Conservation (phyloP, 2,329 filamentous ascomycete genomes). For the Fusarium fujikuroi region DNA sequence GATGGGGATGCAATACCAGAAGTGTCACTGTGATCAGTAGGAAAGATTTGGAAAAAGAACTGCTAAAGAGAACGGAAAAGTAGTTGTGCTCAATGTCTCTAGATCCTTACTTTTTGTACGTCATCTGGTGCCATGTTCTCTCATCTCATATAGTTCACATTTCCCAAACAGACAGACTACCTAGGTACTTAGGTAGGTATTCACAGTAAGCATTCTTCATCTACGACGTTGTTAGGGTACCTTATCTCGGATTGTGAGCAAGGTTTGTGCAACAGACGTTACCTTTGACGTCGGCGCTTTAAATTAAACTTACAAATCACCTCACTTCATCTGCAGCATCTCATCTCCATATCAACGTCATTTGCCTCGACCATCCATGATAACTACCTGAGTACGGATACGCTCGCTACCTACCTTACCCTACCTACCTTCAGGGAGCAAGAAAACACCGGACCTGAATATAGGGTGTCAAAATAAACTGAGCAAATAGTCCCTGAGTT, state of each 20-base stretch:
- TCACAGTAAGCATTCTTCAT: not conserved
- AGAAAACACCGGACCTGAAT: too few relatives aligned
- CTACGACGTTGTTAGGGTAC: not conserved
- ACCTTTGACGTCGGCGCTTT: not conserved
- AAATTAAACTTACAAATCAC: too few relatives aligned
- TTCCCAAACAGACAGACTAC: not conserved
- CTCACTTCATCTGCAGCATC: too few relatives aligned
- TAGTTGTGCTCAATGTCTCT: too few relatives aligned
- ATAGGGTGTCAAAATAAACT: too few relatives aligned
- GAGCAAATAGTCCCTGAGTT: too few relatives aligned
- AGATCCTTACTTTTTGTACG: not conserved
- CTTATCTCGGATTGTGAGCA: not conserved
- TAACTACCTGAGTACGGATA: too few relatives aligned
- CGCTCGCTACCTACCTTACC: too few relatives aligned
- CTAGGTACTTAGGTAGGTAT: not conserved
- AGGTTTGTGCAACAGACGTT: not conserved
- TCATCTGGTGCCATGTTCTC: not conserved
- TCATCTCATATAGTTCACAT: not conserved
- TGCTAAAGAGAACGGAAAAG: too few relatives aligned
- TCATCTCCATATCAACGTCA: not conserved
- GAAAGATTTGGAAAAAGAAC: not conserved
- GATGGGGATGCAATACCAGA: not conserved
- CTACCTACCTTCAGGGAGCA: too few relatives aligned
- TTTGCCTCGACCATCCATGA: not conserved
- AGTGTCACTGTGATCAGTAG: not conserved